phyloP scores from a whole-genome alignment of 169 alveolate species.

The Plasmodium falciparum region DNA sequence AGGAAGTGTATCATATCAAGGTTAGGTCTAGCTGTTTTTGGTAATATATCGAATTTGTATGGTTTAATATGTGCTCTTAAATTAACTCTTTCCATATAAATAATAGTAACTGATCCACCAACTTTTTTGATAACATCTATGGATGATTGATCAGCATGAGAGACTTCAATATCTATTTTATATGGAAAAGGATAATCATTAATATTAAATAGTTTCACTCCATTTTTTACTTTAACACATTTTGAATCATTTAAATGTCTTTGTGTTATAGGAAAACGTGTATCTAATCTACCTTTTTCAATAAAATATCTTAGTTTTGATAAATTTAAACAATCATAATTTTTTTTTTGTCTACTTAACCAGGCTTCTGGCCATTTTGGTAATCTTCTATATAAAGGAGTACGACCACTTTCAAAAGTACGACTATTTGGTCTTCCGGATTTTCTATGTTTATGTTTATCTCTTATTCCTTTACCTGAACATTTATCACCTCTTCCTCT shows the following conservation, averaged over 20 bases:
- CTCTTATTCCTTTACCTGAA: slow-evolving; percentile 86
- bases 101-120: slow-evolving; percentile 90
- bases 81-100: slow-evolving; percentile 87
- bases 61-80: slow-evolving; percentile 91
- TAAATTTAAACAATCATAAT: slow-evolving; percentile 85
- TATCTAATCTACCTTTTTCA: slow-evolving; percentile 89
- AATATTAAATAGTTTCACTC: slow-evolving; percentile 89
- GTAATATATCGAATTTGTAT: slow-evolving; percentile 88
- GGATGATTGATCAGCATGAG: slow-evolving; percentile 92
- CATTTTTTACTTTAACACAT: slow-evolving; percentile 87
- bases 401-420: slow-evolving; percentile 89
- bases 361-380: slow-evolving; percentile 91
- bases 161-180: slow-evolving; percentile 90
- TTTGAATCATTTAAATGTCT: slow-evolving; percentile 90
- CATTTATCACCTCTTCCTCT: slow-evolving; percentile 89
- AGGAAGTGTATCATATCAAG: slow-evolving; percentile 85
- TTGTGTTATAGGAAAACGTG: slow-evolving; percentile 91
- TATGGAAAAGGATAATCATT: slow-evolving; percentile 94
- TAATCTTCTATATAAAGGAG: slow-evolving; percentile 86
- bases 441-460: slow-evolving; percentile 81
- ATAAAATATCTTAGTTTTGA: slow-evolving; percentile 88
- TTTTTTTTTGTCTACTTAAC: slow-evolving; percentile 85
- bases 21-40: slow-evolving; percentile 89
- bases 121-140: slow-evolving; percentile 89
- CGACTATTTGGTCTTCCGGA: slow-evolving; percentile 86